Base-by-base conservation (phyloP, 2,329 filamentous ascomycete species). In the Aspergillaceae sp. region DNA sequence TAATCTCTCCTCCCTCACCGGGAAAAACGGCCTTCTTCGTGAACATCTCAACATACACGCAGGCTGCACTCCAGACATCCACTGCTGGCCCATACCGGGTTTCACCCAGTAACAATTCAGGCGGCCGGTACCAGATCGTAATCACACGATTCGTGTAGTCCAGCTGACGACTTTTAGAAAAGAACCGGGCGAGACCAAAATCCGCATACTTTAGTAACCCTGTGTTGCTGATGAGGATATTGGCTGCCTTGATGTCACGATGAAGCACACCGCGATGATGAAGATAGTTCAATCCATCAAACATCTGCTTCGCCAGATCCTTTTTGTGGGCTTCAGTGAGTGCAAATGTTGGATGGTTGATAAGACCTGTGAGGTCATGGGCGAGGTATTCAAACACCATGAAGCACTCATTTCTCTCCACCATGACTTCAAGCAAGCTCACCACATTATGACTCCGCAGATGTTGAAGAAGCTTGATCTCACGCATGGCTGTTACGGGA, bases 301-400 rank as follows among this genome's bases (percentile, higher is more conserved):
- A 97, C 53, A 98, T 79, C 60, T 98, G 92, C 62, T 83, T 86
- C 1, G 89, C 88, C 32, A 98, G 76, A 62, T 98, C 83, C 67
- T 98, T 98, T 69, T 89, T 94, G 65, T 97, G 90, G 0, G 84
- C 81, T 3, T 82, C 72, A 34, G 92, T 86, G 9, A 98, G 78
- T 49, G 83, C 84, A 69, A 95, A 98, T 0, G 84, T 85, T 0
- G 92, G 92, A 60, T 98, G 92, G 59, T 97, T 97, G 50, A 98
- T 79, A 30, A 98, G 74, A 9, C 92, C 92, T 2, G 92, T 98
- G 50, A 98, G 74, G 65, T 98, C 92, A 64, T 98, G 92, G 1
- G 92, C 91, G 30, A 97, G 77, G 62, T 98, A 98, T 65, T 98
- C 92, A 54, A 98, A 98, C 3, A 98, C 92, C 92, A 98, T 98